Evolutionary conservation across 1,284 basidiomycete species (phyloP).

Genomic region (Mrakiaceae sp.): DNA sequence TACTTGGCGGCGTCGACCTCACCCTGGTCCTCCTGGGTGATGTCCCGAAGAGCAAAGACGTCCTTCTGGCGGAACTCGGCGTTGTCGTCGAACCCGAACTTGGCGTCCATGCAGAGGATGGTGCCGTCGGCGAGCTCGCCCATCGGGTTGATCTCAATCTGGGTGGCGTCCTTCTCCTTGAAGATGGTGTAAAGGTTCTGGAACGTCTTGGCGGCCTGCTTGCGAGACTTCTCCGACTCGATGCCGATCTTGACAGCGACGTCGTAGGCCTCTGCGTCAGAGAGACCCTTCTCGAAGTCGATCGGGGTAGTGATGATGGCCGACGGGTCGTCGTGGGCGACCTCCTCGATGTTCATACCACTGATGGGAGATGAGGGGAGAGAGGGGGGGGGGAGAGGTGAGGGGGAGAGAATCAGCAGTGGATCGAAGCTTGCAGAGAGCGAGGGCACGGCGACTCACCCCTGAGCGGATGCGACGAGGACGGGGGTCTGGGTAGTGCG

Average conservation of each 20-base stretch:
- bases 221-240: slow-evolving; percentile 53
- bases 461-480: slow-evolving; percentile 80
- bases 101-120: slow-evolving; percentile 99
- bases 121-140: slow-evolving; percentile 88
- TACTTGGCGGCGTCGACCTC: slow-evolving; percentile 72
- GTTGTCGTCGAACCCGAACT: slow-evolving; percentile 98
- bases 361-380: slow-evolving; percentile 34
- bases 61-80: slow-evolving; percentile 95
- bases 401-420: background rate
- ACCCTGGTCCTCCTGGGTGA: slow-evolving; percentile 89
- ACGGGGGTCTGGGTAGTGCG: slow-evolving; percentile 80
- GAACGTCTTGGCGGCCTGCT: slow-evolving; percentile 85
- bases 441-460: slow-evolving; percentile 20
- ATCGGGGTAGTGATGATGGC: slow-evolving; percentile 97
- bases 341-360: slow-evolving; percentile 99
- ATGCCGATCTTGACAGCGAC: slow-evolving; percentile 89
- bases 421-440: background rate
- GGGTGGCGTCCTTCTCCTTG: slow-evolving; percentile 98
- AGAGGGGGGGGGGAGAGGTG: background rate
- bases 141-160: slow-evolving; percentile 99
- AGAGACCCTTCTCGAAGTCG: slow-evolving; percentile 73
- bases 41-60: slow-evolving; percentile 79
- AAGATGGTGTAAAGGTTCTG: slow-evolving; percentile 92
- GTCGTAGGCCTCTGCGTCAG: slow-evolving; percentile 56
- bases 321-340: slow-evolving; percentile 89